Conservation (phyloP, 2,329 filamentous ascomycete genomes). For the Fusarium tanahbumbuense region DNA sequence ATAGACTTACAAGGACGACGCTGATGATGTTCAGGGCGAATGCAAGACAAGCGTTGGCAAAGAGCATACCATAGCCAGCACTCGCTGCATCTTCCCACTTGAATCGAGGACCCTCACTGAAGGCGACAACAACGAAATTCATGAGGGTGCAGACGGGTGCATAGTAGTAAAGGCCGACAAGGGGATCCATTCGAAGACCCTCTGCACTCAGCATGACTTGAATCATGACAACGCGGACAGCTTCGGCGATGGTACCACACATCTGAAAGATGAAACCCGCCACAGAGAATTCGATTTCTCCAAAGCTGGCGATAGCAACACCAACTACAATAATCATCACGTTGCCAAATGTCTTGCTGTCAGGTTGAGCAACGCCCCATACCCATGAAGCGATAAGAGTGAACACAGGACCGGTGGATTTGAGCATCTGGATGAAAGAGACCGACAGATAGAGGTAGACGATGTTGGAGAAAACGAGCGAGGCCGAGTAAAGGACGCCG, state of each 20-base stretch:
- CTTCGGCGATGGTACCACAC: slow-evolving; percentile 82
- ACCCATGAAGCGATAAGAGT: slow-evolving; percentile 75
- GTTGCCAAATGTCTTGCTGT: slow-evolving; percentile 58
- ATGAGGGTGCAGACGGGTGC: slow-evolving; percentile 85
- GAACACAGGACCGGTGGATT: slow-evolving; percentile 74
- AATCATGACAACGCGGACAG: slow-evolving; percentile 85
- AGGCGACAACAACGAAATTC: slow-evolving; percentile 77
- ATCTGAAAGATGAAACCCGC: slow-evolving; percentile 76
- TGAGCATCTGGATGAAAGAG: slow-evolving; percentile 78
- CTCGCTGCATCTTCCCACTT: slow-evolving; percentile 73
- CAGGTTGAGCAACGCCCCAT: slow-evolving; percentile 63
- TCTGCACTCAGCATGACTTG: slow-evolving; percentile 81
- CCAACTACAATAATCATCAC: slow-evolving; percentile 65
- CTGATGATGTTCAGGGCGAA: slow-evolving; percentile 86
- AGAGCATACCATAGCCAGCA: slow-evolving; percentile 72
- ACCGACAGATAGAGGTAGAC: slow-evolving; percentile 76
- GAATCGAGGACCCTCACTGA: slow-evolving; percentile 76
- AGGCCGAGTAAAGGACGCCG: slow-evolving; percentile 72
- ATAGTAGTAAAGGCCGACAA: slow-evolving; percentile 91
- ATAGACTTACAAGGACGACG: slow-evolving; percentile 79
- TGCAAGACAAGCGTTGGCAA: slow-evolving; percentile 81
- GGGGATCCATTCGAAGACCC: slow-evolving; percentile 86
- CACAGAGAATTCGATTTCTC: slow-evolving; percentile 76
- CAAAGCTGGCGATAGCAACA: slow-evolving; percentile 64
- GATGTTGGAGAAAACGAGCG: slow-evolving; percentile 74